Conservation (phyloP, 2,329 filamentous ascomycete genomes). For the Curvularia sp. region DNA sequence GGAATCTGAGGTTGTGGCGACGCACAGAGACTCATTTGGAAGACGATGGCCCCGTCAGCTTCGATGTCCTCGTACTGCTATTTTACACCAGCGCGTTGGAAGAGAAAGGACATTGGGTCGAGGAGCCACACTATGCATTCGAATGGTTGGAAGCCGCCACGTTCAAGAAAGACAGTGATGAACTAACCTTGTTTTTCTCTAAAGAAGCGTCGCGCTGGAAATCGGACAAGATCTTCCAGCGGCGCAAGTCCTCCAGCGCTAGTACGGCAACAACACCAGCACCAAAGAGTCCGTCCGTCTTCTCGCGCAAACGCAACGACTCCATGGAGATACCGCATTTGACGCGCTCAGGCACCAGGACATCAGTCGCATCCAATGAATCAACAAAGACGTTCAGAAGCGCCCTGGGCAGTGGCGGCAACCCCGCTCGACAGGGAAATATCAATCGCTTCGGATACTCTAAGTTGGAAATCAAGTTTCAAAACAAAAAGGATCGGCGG, state of each 20-base stretch:
- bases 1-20: constrained; percentile 41
- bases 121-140: constrained; percentile 44
- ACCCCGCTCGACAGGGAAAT: constrained; percentile 8
- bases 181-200: constrained; percentile 36
- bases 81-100: constrained; percentile 43
- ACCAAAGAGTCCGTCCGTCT: constrained; percentile 5
- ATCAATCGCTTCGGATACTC: constrained; percentile 41
- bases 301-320: constrained; percentile 15
- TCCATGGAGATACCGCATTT: constrained; percentile 20
- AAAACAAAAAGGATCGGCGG: constrained; percentile 33
- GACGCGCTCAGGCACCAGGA: constrained; percentile 18
- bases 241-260: constrained; percentile 28
- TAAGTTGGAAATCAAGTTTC: constrained; percentile 40
- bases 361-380: constrained; percentile 23
- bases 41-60: constrained; percentile 19
- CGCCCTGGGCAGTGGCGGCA: constrained; percentile 14
- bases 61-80: constrained; percentile 35
- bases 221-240: constrained; percentile 35
- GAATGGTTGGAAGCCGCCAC: constrained; percentile 37
- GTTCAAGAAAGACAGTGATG: constrained; percentile 34
- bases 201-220: constrained; percentile 39
- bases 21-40: constrained; percentile 30
- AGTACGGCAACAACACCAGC: not conserved
- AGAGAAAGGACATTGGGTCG: constrained; percentile 43
- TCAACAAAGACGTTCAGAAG: constrained; percentile 22